Conservation (phyloP, 768 basidiomycete genomes). For the Grammothele lineata region DNA sequence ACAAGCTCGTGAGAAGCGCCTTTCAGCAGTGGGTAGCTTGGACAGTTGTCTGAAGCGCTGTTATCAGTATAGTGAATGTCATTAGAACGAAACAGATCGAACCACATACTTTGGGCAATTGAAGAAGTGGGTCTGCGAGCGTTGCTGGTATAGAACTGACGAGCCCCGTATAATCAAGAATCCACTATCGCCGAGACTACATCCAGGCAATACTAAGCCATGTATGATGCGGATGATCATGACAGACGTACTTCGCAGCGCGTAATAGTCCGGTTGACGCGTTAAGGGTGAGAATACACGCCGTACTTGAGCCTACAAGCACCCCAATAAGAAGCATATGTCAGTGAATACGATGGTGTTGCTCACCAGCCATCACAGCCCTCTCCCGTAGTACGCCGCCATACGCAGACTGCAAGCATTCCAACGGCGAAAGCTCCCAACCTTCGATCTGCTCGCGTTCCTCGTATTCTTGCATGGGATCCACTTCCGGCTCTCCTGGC, state of each 20-base stretch:
- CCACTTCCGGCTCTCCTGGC: conserved; percentile 81
- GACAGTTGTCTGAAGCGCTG: conserved; percentile 29
- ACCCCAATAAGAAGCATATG: too few species aligned
- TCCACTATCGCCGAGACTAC: conserved; percentile 79
- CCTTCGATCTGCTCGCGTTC: conserved; percentile 62
- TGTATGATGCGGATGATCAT: too few species aligned
- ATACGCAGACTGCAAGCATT: conserved; percentile 71
- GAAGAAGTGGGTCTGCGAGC: conserved; percentile 40
- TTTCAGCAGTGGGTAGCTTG: conserved; percentile 28
- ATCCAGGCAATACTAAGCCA: too few species aligned
- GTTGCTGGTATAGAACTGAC: conserved; percentile 48
- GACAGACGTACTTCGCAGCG: conserved; percentile 64
- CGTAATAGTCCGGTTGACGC: conserved; percentile 70
- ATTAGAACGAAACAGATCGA: conserved; percentile 7
- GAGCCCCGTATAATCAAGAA: conserved; percentile 69
- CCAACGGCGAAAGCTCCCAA: conserved; percentile 61
- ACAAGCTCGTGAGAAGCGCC: conserved; percentile 19
- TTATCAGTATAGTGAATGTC: background rate
- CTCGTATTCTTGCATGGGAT: conserved; percentile 70
- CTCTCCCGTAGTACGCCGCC: conserved; percentile 66
- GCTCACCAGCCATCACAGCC: conserved; percentile 33
- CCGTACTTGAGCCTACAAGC: conserved; percentile 74
- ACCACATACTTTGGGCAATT: conserved; percentile 44
- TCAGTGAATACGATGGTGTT: too few species aligned
- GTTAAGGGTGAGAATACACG: conserved; percentile 71